Evolutionary conservation across 371 early-diverging fungal genomes (phyloP).

Genomic region (Neoconidiobolus thromboides): DNA sequence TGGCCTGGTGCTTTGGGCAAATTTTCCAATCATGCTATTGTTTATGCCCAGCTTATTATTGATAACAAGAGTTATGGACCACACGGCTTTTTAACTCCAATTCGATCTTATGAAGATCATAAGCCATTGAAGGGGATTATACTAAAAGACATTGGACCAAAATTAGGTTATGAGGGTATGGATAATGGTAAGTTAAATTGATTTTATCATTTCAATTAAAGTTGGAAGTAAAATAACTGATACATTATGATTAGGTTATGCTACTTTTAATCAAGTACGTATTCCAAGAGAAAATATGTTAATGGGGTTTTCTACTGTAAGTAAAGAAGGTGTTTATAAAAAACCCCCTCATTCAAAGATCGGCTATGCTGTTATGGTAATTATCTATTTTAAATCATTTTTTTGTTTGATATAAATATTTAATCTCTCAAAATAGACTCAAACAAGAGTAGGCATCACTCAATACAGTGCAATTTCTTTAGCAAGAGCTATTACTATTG

Average conservation of each 20-base stretch:
- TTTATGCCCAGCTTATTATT: slow-evolving; percentile 69
- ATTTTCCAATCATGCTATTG: slow-evolving; percentile 57
- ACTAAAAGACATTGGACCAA: slow-evolving; percentile 80
- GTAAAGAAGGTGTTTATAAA: slow-evolving; percentile 45
- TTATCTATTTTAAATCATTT: slow-evolving; percentile 13
- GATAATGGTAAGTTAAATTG: slow-evolving; percentile 57
- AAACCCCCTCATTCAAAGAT: slow-evolving; percentile 57
- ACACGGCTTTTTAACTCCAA: slow-evolving; percentile 69
- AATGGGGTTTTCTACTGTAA: slow-evolving; percentile 54
- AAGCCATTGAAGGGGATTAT: slow-evolving; percentile 57
- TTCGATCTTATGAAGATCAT: slow-evolving; percentile 59
- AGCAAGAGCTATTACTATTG: slow-evolving; percentile 65
- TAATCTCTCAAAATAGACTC: slow-evolving; percentile 31
- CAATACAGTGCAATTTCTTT: slow-evolving; percentile 20
- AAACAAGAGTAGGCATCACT: slow-evolving; percentile 42
- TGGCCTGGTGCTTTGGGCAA: slow-evolving; percentile 73
- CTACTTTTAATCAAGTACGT: slow-evolving; percentile 53
- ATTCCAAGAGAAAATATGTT: slow-evolving; percentile 66
- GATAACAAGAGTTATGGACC: slow-evolving; percentile 61
- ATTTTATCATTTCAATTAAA: neutral
- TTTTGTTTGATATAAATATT: slow-evolving; percentile 17
- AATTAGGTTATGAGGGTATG: slow-evolving; percentile 59
- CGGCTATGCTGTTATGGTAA: slow-evolving; percentile 68
- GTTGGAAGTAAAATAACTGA: slow-evolving; percentile 43
- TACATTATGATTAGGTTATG: slow-evolving; percentile 68